Percentiles rank a stretch among this genome's conserved stretches.
phyloP scores from a whole-genome alignment of 495 filamentous ascomycete species.

The Amniculicola lignicola region DNA sequence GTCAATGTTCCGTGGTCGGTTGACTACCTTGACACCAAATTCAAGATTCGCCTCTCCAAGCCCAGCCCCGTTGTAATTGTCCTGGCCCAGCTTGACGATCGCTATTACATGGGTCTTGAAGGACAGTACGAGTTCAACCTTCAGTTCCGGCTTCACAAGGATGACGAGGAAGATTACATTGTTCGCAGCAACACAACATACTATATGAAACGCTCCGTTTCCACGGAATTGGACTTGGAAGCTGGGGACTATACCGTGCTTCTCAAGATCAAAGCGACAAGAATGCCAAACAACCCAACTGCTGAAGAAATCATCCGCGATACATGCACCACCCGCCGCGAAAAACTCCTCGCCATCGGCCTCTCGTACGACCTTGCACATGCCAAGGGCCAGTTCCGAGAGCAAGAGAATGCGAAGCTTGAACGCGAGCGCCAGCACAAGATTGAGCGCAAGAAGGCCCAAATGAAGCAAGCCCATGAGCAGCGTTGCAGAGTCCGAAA shows the following conservation, averaged over 20 bases:
- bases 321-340: conserved; percentile 60
- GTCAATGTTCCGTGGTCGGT: conserved; percentile 80
- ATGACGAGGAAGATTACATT: conserved; percentile 78
- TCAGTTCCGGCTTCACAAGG: conserved; percentile 77
- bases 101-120: conserved; percentile 79
- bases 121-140: conserved; percentile 80
- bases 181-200: conserved; percentile 71
- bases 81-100: conserved; percentile 76
- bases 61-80: conserved; percentile 71
- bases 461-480: conserved; percentile 29
- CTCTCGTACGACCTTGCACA: conserved; percentile 82
- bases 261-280: conserved; percentile 72
- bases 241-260: conserved; percentile 76
- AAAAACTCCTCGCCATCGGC: conserved; percentile 80
- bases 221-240: conserved; percentile 76
- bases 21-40: conserved; percentile 82
- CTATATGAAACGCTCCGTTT: conserved; percentile 73
- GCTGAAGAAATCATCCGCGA: conserved; percentile 67
- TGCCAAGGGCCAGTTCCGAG: conserved; percentile 65
- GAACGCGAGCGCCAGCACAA: conserved; percentile 46
- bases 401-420: conserved; percentile 63
- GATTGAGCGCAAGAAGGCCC: conserved; percentile 40
- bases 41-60: conserved; percentile 64
- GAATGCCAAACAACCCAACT: conserved; percentile 48
- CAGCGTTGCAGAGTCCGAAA: conserved; percentile 23